Percentiles rank a stretch among this genome's conserved stretches.
Evolutionary conservation across 352 stramenopile genomes (phyloP).

Genomic region (Phytopythium helicoides): DNA sequence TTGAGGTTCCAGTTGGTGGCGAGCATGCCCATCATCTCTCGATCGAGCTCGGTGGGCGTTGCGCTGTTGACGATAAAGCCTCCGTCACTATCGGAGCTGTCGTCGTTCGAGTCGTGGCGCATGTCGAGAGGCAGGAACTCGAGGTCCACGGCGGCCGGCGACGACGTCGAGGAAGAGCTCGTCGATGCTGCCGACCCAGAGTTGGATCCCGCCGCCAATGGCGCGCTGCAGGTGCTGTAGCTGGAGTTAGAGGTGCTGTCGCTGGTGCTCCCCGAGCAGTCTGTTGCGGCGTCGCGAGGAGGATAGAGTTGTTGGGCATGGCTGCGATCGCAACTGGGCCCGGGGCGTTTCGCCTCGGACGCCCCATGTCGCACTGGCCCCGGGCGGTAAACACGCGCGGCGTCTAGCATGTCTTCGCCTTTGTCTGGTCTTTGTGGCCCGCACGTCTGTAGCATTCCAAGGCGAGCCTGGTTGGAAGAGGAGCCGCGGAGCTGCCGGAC

Average conservation of each 20-base stretch:
- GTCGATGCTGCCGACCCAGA: not conserved
- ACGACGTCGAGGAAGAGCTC: constrained; percentile 4
- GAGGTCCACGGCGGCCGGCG: constrained; percentile 4
- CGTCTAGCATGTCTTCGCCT: constrained; percentile 4
- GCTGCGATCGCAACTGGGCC: not conserved
- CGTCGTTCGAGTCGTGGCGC: constrained; percentile 2
- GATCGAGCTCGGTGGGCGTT: constrained; percentile 20
- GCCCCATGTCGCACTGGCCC: constrained; percentile 1
- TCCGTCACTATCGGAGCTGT: not conserved
- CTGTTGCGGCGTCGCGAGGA: not conserved
- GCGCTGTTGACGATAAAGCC: not conserved
- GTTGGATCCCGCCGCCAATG: not conserved
- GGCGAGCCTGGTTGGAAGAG: no score
- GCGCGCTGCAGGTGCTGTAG: not conserved
- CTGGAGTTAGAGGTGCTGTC: not conserved
- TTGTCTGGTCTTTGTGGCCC: constrained; percentile 6
- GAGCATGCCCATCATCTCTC: constrained; percentile 32
- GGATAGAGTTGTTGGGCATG: constrained; percentile 5
- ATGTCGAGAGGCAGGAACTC: constrained; percentile 5
- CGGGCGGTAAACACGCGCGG: constrained; percentile 5
- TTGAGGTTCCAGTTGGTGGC: constrained; percentile 29
- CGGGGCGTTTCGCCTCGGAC: not conserved
- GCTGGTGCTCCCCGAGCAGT: not conserved
- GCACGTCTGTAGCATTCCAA: not conserved
- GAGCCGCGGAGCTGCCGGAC: no score